Conservation (phyloP, 768 basidiomycete species). For the Asterophora lycoperdoides region DNA sequence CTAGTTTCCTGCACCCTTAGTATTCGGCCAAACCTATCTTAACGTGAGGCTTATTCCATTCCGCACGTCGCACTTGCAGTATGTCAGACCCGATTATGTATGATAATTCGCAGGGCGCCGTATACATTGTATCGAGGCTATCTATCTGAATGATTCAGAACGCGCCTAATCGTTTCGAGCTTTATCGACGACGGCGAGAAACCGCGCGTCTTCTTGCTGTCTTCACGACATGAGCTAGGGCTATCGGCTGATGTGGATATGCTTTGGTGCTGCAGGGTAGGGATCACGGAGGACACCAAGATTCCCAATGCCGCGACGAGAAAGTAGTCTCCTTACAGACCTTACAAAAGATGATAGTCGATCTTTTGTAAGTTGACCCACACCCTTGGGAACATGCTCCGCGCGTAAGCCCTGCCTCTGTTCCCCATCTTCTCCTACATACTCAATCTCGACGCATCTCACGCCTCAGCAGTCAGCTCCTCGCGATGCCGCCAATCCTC, state of each 20-base stretch:
- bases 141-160: no score
- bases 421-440: background rate
- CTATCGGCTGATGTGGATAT: background rate
- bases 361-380: constrained; percentile 99
- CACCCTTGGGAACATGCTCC: constrained; percentile 92
- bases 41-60: no score
- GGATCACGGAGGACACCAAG: constrained; percentile 92
- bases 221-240: background rate
- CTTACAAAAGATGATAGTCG: no score
- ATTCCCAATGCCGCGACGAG: constrained; percentile 97
- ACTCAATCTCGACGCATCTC: background rate
- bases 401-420: constrained; percentile 62
- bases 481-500: constrained; percentile 80
- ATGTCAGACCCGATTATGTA: no score
- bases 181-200: constrained; percentile 79
- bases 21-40: background rate
- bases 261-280: constrained; percentile 51
- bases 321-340: no score
- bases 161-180: constrained; percentile 86
- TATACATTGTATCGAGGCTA: background rate
- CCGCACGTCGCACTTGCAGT: no score
- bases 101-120: no score
- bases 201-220: constrained; percentile 55
- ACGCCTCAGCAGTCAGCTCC: constrained; percentile 67
- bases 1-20: background rate